phyloP scores from a whole-genome alignment of 2,329 filamentous ascomycete genomes.

The Cercospora sp. region DNA sequence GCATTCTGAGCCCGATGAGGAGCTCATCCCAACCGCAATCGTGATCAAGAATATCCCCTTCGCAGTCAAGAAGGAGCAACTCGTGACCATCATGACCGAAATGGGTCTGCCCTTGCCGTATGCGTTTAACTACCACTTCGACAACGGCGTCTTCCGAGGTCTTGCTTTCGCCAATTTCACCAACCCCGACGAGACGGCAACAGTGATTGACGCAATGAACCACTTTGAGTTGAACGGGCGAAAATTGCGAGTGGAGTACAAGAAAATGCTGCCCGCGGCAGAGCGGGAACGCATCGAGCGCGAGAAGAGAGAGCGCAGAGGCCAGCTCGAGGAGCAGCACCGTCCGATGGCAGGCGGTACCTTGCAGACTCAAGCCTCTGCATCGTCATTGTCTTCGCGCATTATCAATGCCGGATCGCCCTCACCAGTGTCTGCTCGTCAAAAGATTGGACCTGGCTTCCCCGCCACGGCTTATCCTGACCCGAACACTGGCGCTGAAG shows the following conservation, averaged over 20 bases:
- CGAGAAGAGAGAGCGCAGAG: conserved; percentile 92
- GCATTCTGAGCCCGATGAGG: conserved; percentile 64
- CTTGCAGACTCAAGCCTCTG: conserved; percentile 80
- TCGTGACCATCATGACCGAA: conserved; percentile 90
- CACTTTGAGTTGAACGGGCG: conserved; percentile 92
- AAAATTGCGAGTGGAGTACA: conserved; percentile 95
- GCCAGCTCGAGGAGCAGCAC: conserved; percentile 96
- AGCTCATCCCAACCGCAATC: conserved; percentile 95
- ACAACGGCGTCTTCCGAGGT: conserved; percentile 94
- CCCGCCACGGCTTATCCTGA: conserved; percentile 33
- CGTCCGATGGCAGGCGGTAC: conserved; percentile 65
- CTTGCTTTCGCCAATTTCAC: conserved; percentile 98
- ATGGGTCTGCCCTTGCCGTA: conserved; percentile 92
- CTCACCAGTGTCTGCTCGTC: conserved; percentile 64
- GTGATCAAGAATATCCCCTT: conserved; percentile 99
- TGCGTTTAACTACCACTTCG: conserved; percentile 99
- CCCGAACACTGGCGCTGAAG: conserved; percentile 51
- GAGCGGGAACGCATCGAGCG: conserved; percentile 95
- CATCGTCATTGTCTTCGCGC: conserved; percentile 70
- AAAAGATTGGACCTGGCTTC: conserved; percentile 42
- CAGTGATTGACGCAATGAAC: conserved; percentile 91
- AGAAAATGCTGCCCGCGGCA: conserved; percentile 96
- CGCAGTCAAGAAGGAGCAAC: conserved; percentile 93
- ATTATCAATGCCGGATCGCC: conserved; percentile 59
- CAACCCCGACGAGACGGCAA: conserved; percentile 86